A percentile compares a stretch with the other conserved stretches of the same genome.
Conservation (phyloP, 2,329 filamentous ascomycete genomes). For the Diaporthe sp. region DNA sequence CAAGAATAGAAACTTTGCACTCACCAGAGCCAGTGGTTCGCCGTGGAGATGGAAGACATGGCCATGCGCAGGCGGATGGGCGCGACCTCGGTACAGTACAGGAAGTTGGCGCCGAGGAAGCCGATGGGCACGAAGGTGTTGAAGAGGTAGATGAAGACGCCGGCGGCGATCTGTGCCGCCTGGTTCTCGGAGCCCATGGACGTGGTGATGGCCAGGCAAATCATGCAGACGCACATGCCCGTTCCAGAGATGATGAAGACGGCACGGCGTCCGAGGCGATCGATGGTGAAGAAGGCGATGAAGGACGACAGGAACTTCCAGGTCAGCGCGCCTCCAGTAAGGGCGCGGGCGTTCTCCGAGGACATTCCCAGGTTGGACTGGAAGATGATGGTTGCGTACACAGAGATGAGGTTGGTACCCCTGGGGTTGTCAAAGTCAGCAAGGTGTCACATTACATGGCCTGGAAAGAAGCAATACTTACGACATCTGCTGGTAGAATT, state of each 20-base stretch:
- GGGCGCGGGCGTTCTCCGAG: slow-evolving; percentile 55
- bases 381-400: slow-evolving; percentile 60
- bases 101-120: slow-evolving; percentile 71
- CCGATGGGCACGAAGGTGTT: slow-evolving; percentile 73
- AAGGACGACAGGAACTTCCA: slow-evolving; percentile 69
- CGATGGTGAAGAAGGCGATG: slow-evolving; percentile 64
- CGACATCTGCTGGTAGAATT: slow-evolving; percentile 65
- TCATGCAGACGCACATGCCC: slow-evolving; percentile 69
- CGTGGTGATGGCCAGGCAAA: slow-evolving; percentile 65
- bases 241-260: slow-evolving; percentile 66
- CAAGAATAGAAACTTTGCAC: slow-evolving; percentile 29
- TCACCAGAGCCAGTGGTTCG: slow-evolving; percentile 66
- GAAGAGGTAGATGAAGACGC: slow-evolving; percentile 71
- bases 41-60: slow-evolving; percentile 70
- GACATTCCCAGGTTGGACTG: slow-evolving; percentile 57
- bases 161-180: slow-evolving; percentile 64
- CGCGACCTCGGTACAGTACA: slow-evolving; percentile 72
- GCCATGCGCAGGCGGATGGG: slow-evolving; percentile 65
- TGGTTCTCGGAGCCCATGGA: slow-evolving; percentile 61
- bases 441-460: neutral
- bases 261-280: slow-evolving; percentile 63
- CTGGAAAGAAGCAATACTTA: slow-evolving; percentile 3
- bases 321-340: slow-evolving; percentile 65
- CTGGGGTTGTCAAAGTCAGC: slow-evolving; percentile 4
- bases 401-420: slow-evolving; percentile 63